Evolutionary conservation across 495 filamentous ascomycete species (phyloP), one percentile per base, ranked within the genome.

Genomic region (Penicillium cataractarum): DNA sequence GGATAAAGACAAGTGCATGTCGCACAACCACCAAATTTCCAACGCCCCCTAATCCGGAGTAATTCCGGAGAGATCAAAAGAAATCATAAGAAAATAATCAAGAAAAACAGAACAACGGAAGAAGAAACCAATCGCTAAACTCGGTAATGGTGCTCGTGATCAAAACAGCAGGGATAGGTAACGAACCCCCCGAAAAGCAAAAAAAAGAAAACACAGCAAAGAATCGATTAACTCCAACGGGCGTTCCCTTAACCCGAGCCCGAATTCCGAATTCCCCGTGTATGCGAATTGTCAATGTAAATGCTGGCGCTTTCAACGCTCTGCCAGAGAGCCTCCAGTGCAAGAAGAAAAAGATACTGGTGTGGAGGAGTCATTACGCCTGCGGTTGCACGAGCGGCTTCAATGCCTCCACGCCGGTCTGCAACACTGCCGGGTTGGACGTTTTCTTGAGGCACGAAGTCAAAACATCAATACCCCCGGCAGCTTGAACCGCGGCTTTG

Each of bases 401-500:
- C 64, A 91, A 72, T 4, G 84, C 83, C 67, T 89, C 81, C 15
- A 90, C 82, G 0, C 84, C 84, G 5, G 85, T 76, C 73, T 90
- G 82, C 10, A 92, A 73, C 26, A 92, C 85, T 44, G 87, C 84
- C 17, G 84, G 77, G 49, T 84, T 85, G 57, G 83, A 77, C 4
- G 86, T 86, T 70, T 83, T 84, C 79, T 87, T 89, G 8, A 90
- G 77, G 58, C 84, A 86, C 52, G 81, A 81, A 58, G 83, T 89
- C 62, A 92, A 65, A 1, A 84, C 74, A 39, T 89, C 85, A 4
- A 90, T 72, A 2, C 83, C 90, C 0, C 81, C 81, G 15, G 74
- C 82, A 10, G 68, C 57, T 40, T 71, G 78, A 37, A 81, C 70
- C 8, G 74, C 77, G 21, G 76, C 77, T 56, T 63, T 69, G 8